phyloP scores from a whole-genome alignment of 805 yeast species.

The Tetrapisispora taiwanensis region DNA sequence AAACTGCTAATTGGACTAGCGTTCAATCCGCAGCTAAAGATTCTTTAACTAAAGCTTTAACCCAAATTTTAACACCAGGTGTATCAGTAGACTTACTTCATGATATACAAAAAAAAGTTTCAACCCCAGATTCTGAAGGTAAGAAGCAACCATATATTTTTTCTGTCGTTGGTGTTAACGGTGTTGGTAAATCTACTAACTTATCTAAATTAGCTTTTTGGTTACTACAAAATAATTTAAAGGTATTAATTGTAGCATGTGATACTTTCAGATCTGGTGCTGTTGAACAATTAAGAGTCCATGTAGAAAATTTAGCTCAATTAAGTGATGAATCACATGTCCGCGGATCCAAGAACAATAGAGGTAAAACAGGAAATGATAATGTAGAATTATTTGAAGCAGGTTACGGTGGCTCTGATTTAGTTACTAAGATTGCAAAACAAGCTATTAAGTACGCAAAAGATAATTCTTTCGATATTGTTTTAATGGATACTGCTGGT shows the following conservation, averaged over 20 bases:
- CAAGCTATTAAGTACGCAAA: conserved; percentile 78
- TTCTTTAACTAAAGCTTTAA: conserved; percentile 48
- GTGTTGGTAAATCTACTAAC: conserved; percentile 96
- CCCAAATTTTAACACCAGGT: conserved; percentile 80
- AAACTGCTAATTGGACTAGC: conserved; percentile 64
- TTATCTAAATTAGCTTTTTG: conserved; percentile 90
- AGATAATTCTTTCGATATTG: conserved; percentile 65
- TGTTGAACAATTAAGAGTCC: conserved; percentile 93
- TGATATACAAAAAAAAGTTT: conserved; percentile 49
- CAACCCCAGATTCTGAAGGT: conserved; percentile 15
- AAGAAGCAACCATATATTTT: conserved; percentile 72
- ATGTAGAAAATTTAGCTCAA: conserved; percentile 71
- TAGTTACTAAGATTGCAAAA: conserved; percentile 85
- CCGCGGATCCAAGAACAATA: conserved; percentile 28
- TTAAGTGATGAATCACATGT: conserved; percentile 42
- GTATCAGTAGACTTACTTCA: conserved; percentile 79
- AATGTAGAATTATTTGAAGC: conserved; percentile 73
- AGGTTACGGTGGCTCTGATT: conserved; percentile 94
- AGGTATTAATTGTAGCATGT: conserved; percentile 87
- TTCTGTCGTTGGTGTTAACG: conserved; percentile 95
- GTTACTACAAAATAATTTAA: conserved; percentile 81
- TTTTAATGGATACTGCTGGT: conserved; percentile 94
- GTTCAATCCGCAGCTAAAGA: conserved; percentile 63
- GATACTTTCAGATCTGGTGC: conserved; percentile 98
- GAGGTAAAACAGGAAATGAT: conserved; percentile 33